phyloP scores from a whole-genome alignment of 768 basidiomycete species.

The Boletus pseudo-olivaceus region DNA sequence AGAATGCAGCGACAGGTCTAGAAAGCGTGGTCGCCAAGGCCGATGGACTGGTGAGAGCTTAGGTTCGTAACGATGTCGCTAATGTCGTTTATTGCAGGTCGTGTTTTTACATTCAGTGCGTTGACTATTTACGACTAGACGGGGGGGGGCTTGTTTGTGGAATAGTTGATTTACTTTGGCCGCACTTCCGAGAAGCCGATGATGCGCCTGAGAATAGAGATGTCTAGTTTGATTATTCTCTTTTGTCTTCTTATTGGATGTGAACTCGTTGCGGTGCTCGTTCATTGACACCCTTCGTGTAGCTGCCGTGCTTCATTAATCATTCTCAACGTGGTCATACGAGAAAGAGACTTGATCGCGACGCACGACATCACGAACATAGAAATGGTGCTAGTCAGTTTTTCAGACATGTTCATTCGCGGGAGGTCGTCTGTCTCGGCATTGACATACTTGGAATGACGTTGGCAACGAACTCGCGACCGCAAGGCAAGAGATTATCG shows the following conservation, averaged over 20 bases:
- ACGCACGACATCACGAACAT: background rate
- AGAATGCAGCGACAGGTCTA: constrained; percentile 62
- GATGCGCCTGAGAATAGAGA: too few relatives aligned
- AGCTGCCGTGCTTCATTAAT: too few relatives aligned
- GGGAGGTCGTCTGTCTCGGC: background rate
- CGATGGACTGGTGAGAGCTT: constrained; percentile 61
- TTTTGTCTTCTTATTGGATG: too few relatives aligned
- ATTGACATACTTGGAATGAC: background rate
- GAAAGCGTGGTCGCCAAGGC: constrained; percentile 63
- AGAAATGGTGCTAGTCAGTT: background rate
- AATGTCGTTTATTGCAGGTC: constrained; percentile 40
- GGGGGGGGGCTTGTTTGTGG: background rate
- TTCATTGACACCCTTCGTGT: background rate
- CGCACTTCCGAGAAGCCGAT: too few relatives aligned
- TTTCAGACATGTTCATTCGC: background rate
- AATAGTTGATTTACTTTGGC: background rate
- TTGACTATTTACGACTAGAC: constrained; percentile 34
- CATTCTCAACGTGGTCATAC: background rate
- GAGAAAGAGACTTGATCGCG: background rate
- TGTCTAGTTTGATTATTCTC: too few relatives aligned
- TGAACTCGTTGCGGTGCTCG: too few relatives aligned
- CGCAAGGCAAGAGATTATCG: background rate
- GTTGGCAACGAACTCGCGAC: background rate
- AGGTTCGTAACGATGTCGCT: background rate
- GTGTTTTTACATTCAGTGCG: constrained; percentile 42